phyloP scores from a whole-genome alignment of 23 red algal genomes.

The Cyanidium caldarium region DNA sequence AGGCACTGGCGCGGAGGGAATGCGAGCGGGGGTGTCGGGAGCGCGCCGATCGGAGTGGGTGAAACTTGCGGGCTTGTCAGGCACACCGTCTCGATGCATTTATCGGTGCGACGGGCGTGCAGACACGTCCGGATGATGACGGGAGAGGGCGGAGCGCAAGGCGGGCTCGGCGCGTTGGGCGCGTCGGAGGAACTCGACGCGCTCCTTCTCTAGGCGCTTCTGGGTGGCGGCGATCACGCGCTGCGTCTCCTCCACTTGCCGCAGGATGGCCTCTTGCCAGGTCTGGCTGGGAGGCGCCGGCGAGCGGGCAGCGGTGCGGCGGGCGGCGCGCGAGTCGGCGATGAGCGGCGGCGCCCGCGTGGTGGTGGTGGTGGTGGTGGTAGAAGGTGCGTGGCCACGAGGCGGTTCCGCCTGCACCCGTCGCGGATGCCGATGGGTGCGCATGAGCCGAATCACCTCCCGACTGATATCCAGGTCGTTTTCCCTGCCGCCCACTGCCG shows the following conservation, averaged over 20 bases:
- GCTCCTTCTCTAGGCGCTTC: conserved; percentile 1
- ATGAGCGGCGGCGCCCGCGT: background rate
- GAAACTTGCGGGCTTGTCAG: too few relatives aligned
- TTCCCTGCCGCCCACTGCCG: too few relatives aligned
- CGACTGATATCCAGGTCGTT: background rate
- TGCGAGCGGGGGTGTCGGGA: too few relatives aligned
- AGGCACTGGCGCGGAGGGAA: too few relatives aligned
- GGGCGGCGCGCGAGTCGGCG: background rate
- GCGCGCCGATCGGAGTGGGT: too few relatives aligned
- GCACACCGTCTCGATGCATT: too few relatives aligned
- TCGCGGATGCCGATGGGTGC: background rate
- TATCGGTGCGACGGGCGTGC: too few relatives aligned
- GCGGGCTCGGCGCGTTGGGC: too few relatives aligned
- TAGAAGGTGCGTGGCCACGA: background rate
- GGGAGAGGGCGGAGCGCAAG: too few relatives aligned
- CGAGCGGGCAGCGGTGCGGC: too few relatives aligned
- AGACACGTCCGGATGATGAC: too few relatives aligned
- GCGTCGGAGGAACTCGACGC: background rate
- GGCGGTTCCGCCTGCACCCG: background rate
- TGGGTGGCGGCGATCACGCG: conserved; percentile 1
- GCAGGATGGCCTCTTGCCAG: background rate
- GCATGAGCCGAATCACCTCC: background rate
- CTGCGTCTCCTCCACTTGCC: conserved; percentile 2
- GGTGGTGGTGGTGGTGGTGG: background rate
- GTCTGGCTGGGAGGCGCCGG: too few relatives aligned